These are phyloP conservation scores for Pleurozium schreberi DNA, from an alignment of 225 moss, liverwort and hornwort species.

Conservation along the genomic window DNA sequence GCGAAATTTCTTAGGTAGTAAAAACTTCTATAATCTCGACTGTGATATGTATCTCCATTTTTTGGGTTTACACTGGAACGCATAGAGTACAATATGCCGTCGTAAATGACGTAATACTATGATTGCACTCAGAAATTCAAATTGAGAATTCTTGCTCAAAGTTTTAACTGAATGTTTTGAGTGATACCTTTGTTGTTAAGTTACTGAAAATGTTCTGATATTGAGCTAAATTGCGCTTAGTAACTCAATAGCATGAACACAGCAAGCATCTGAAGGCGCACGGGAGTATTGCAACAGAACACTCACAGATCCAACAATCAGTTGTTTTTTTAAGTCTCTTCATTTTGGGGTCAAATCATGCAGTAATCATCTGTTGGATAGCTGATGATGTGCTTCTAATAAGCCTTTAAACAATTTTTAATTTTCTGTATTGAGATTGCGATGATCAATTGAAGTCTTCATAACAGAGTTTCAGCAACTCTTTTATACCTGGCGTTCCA, in stretches of 20 bases:
- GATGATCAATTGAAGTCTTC: background rate
- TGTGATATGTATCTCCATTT: background rate
- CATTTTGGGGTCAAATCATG: background rate
- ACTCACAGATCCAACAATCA: background rate
- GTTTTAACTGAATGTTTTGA: background rate
- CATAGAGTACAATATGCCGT: too few species aligned
- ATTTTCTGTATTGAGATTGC: background rate
- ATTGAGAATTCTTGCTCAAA: background rate
- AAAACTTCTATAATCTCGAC: background rate
- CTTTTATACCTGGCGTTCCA: background rate
- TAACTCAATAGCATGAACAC: background rate
- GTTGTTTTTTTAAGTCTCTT: background rate
- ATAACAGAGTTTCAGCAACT: background rate
- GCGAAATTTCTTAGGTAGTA: background rate
- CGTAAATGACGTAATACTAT: too few species aligned
- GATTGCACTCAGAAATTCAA: background rate
- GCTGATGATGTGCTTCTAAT: background rate
- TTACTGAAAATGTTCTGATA: background rate
- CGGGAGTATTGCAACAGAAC: background rate
- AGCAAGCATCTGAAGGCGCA: background rate
- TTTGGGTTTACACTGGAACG: background rate
- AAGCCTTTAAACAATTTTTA: background rate
- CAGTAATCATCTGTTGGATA: too few species aligned
- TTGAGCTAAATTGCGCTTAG: background rate
- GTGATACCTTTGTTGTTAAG: background rate